Percentiles rank a stretch among this genome's conserved stretches.
Conservation (phyloP, 2,329 filamentous ascomycete genomes). For the Fusarium sp. region DNA sequence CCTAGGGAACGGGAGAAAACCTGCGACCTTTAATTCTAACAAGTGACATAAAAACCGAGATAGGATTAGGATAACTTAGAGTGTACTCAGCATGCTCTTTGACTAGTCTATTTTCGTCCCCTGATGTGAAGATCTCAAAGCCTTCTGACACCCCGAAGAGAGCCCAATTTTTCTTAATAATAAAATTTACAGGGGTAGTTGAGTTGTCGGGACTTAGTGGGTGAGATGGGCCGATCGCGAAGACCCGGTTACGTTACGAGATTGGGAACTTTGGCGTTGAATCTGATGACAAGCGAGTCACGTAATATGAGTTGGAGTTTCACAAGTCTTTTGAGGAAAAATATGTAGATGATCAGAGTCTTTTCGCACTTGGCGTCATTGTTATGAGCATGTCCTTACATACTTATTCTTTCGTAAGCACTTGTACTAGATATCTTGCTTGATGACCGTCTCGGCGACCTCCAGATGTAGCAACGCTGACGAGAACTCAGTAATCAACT, state of each 20-base stretch:
- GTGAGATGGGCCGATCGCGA: slow-evolving; percentile 38
- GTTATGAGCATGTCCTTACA: not conserved
- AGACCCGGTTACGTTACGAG: slow-evolving; percentile 30
- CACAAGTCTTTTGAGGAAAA: not conserved
- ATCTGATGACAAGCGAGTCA: slow-evolving; percentile 36
- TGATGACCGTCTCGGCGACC: not conserved
- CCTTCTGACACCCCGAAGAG: not conserved
- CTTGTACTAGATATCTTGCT: slow-evolving; percentile 19
- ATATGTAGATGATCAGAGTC: not conserved
- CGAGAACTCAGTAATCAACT: slow-evolving; percentile 11
- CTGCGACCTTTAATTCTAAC: not conserved
- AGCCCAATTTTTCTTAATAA: slow-evolving; percentile 12
- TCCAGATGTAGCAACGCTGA: slow-evolving; percentile 25
- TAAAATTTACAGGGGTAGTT: slow-evolving; percentile 20
- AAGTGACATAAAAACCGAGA: not conserved
- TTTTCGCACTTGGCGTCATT: not conserved
- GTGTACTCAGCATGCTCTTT: not conserved
- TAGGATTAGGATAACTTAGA: not conserved
- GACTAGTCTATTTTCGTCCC: not conserved
- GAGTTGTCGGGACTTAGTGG: slow-evolving; percentile 18
- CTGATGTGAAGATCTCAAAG: not conserved
- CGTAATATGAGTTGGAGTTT: slow-evolving; percentile 14
- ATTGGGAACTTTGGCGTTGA: slow-evolving; percentile 32
- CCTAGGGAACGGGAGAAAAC: not conserved
- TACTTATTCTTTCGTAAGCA: slow-evolving; percentile 15